These are phyloP conservation scores for Hawksworthiomyces lignivorus DNA, from an alignment of 2,329 filamentous ascomycete species.

Conservation along the genomic window DNA sequence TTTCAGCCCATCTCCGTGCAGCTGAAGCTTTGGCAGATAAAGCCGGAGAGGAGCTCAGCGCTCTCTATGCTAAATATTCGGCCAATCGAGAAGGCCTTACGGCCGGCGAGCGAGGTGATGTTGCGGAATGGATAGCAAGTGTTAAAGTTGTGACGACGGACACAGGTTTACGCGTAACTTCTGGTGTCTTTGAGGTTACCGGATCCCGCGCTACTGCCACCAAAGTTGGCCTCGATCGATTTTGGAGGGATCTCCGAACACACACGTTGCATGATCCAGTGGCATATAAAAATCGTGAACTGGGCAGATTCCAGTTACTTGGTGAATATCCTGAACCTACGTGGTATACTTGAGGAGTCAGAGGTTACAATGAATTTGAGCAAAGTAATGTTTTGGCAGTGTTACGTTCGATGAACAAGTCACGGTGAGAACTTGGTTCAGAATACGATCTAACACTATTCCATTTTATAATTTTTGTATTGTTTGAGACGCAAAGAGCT, in stretches of 20 bases:
- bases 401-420: too few species aligned
- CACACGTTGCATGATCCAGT: conserved; percentile 61
- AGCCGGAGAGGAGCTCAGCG: conserved; percentile 40
- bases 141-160: conserved; percentile 58
- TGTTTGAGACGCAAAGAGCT: too few species aligned
- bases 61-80: conserved; percentile 36
- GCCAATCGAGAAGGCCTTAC: conserved; percentile 37
- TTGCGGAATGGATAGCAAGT: conserved; percentile 55
- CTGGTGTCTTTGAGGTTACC: conserved; percentile 57
- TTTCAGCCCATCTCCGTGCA: conserved; percentile 53
- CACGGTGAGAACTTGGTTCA: too few species aligned
- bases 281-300: conserved; percentile 57
- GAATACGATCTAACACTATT: too few species aligned
- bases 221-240: conserved; percentile 55
- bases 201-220: conserved; percentile 49
- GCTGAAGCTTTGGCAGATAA: conserved; percentile 51
- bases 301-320: conserved; percentile 50
- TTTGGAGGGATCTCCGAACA: conserved; percentile 59
- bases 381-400: too few species aligned
- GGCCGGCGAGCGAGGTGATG: conserved; percentile 46
- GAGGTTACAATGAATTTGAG: too few species aligned
- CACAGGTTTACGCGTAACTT: conserved; percentile 47
- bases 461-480: too few species aligned
- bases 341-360: conserved; percentile 52
- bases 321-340: conserved; percentile 49